Conservation (phyloP, 192 early-diverging fungal species). For the Polychytrium aggregatum region DNA sequence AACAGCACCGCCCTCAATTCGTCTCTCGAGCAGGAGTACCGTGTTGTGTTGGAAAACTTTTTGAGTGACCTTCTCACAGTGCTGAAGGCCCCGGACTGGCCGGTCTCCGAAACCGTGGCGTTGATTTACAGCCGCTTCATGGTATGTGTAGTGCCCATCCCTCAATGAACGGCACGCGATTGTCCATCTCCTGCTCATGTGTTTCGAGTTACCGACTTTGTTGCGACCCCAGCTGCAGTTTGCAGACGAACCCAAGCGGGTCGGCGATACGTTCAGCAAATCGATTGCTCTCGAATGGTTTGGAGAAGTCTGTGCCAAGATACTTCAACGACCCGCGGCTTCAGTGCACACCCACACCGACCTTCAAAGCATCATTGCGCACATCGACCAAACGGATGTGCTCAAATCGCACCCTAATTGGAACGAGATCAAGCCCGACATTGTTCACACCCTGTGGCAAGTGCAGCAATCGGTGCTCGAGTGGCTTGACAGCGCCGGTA, state of each 20-base stretch:
- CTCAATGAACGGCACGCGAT: neutral
- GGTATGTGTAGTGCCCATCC: slow-evolving; percentile 18
- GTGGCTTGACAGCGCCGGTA: slow-evolving; percentile 8
- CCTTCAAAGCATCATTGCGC: neutral
- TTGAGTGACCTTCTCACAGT: slow-evolving; percentile 61
- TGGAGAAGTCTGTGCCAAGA: slow-evolving; percentile 12
- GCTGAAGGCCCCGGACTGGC: slow-evolving; percentile 82
- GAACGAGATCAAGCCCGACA: neutral
- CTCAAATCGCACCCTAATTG: slow-evolving; percentile 3
- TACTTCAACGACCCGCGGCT: neutral
- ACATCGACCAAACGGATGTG: slow-evolving; percentile 2
- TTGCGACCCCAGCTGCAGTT: slow-evolving; percentile 11
- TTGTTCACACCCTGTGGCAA: slow-evolving; percentile 8
- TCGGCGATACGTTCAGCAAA: slow-evolving; percentile 14
- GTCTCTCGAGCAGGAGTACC: slow-evolving; percentile 70
- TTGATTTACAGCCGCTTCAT: slow-evolving; percentile 57
- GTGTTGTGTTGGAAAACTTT: slow-evolving; percentile 55
- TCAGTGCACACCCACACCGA: neutral
- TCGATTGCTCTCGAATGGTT: slow-evolving; percentile 23
- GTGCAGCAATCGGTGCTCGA: slow-evolving; percentile 5
- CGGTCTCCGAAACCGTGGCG: slow-evolving; percentile 64
- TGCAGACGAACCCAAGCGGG: slow-evolving; percentile 16
- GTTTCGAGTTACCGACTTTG: neutral
- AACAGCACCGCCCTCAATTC: too few relatives aligned
- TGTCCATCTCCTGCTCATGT: slow-evolving; percentile 1